Conservation (phyloP, 192 early-diverging fungal species). For the Linnemannia exigua region DNA sequence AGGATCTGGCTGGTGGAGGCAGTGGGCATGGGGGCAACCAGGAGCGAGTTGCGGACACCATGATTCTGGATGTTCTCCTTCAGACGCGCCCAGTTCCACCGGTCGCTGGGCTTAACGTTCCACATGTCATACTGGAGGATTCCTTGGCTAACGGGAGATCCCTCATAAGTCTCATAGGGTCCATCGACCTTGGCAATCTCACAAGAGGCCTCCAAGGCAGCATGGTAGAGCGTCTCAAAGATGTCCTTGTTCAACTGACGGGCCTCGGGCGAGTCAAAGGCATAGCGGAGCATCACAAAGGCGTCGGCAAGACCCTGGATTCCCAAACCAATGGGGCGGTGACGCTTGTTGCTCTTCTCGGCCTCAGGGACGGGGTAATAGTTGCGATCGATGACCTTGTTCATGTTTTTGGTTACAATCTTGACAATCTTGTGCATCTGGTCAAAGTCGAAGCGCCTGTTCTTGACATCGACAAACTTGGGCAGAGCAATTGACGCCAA, state of each 20-base stretch:
- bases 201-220: slow-evolving; percentile 90
- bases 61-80: slow-evolving; percentile 80
- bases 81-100: slow-evolving; percentile 90
- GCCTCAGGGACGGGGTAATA: slow-evolving; percentile 95
- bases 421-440: slow-evolving; percentile 89
- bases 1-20: slow-evolving; percentile 96
- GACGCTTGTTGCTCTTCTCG: slow-evolving; percentile 89
- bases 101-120: slow-evolving; percentile 80
- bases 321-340: slow-evolving; percentile 76
- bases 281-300: slow-evolving; percentile 92
- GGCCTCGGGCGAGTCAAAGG: slow-evolving; percentile 91
- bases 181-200: slow-evolving; percentile 87
- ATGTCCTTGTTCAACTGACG: slow-evolving; percentile 86
- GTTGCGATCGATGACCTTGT: slow-evolving; percentile 98
- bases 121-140: slow-evolving; percentile 94
- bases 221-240: slow-evolving; percentile 96
- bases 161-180: slow-evolving; percentile 87
- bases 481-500: slow-evolving; percentile 95
- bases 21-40: slow-evolving; percentile 97
- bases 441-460: slow-evolving; percentile 81
- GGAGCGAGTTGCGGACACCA: slow-evolving; percentile 92
- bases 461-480: slow-evolving; percentile 79
- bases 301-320: slow-evolving; percentile 91
- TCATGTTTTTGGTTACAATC: slow-evolving; percentile 89
- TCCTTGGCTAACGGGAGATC: slow-evolving; percentile 89